A percentile compares a stretch with the other conserved stretches of the same genome.
Evolutionary conservation across 176 grass and related monocot genomes (phyloP).

Genomic region (Cenchrus purpureus): DNA sequence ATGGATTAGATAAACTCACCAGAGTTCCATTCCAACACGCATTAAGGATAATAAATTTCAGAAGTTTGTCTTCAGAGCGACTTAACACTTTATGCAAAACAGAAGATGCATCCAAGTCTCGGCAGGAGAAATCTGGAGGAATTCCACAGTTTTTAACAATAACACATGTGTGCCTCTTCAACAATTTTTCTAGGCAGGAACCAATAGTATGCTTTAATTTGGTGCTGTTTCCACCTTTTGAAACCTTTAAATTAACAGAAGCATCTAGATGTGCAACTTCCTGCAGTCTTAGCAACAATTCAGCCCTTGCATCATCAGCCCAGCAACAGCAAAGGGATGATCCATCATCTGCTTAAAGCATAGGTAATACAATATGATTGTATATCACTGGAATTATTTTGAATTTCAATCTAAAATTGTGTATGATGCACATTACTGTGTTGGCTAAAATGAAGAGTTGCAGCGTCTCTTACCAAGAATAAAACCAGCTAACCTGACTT

Average conservation of each 20-base stretch:
- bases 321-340: slow-evolving; percentile 82
- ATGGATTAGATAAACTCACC: slow-evolving; percentile 59
- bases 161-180: slow-evolving; percentile 72
- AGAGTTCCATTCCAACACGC: slow-evolving; percentile 63
- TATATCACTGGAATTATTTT: slow-evolving; percentile 23
- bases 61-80: slow-evolving; percentile 67
- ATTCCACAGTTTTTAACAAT: slow-evolving; percentile 64
- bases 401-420: neutral
- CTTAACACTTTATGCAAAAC: slow-evolving; percentile 53
- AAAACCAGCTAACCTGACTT: slow-evolving; percentile 73
- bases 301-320: slow-evolving; percentile 71
- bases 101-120: slow-evolving; percentile 62
- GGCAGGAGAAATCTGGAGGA: slow-evolving; percentile 64
- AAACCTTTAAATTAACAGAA: slow-evolving; percentile 43
- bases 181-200: slow-evolving; percentile 62
- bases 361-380: slow-evolving; percentile 3
- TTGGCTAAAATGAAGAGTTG: neutral
- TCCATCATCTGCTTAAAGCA: slow-evolving; percentile 80
- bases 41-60: slow-evolving; percentile 75
- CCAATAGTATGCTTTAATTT: slow-evolving; percentile 49
- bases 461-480: slow-evolving; percentile 71
- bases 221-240: slow-evolving; percentile 24
- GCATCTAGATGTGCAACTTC: slow-evolving; percentile 47
- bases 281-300: slow-evolving; percentile 64
- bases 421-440: neutral